A percentile compares a stretch with the other conserved stretches of the same genome.
Conservation (phyloP, 2,329 filamentous ascomycete species). For the Hypocreales sp. region DNA sequence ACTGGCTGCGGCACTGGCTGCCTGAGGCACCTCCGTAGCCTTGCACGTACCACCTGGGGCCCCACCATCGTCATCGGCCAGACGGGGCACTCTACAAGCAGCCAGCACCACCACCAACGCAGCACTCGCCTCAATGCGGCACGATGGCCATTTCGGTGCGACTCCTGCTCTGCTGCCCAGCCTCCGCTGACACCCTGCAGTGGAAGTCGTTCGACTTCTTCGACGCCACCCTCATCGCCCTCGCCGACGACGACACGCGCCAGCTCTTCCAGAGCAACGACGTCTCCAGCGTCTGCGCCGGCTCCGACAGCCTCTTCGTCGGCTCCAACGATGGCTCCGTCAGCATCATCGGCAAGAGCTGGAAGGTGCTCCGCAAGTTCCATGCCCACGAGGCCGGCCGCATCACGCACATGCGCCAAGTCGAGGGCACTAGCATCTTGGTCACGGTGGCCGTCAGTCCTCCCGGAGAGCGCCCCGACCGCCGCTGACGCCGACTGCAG, state of each 20-base stretch:
- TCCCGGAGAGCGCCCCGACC: neutral
- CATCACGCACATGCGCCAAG: conserved; percentile 84
- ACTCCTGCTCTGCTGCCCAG: neutral
- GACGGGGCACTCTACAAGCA: too few species aligned
- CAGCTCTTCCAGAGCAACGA: conserved; percentile 70
- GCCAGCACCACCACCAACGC: too few species aligned
- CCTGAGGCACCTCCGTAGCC: too few species aligned
- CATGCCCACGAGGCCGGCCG: conserved; percentile 66
- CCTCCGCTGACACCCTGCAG: conserved; percentile 26
- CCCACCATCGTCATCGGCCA: too few species aligned
- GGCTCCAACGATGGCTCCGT: conserved; percentile 75
- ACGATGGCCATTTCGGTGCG: conserved; percentile 11
- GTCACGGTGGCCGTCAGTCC: conserved; percentile 56
- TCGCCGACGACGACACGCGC: conserved; percentile 64
- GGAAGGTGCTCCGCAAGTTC: conserved; percentile 79
- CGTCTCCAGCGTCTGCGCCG: conserved; percentile 70
- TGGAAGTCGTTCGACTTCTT: conserved; percentile 99
- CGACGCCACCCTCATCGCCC: conserved; percentile 73
- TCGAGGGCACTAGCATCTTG: conserved; percentile 72
- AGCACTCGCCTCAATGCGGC: conserved; percentile 6
- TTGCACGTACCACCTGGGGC: too few species aligned
- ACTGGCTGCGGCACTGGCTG: too few species aligned
- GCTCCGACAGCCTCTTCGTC: conserved; percentile 78
- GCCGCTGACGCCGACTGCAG: conserved; percentile 14
- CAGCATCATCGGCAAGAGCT: conserved; percentile 72